phyloP scores from a whole-genome alignment of 2,329 filamentous ascomycete genomes.

The Drechslerella dactyloides region DNA sequence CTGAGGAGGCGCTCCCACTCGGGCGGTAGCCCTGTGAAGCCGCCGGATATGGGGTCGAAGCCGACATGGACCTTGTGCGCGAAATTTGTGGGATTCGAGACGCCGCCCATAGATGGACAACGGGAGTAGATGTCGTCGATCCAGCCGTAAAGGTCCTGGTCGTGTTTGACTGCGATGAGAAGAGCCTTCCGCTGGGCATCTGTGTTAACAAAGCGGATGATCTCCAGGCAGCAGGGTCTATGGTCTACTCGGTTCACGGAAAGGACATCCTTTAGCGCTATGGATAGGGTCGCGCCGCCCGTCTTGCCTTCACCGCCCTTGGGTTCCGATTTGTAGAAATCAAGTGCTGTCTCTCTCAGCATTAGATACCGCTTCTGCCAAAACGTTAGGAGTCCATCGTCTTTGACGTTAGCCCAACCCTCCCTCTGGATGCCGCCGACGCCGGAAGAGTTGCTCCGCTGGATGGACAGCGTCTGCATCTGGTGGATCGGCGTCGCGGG shows the following conservation, averaged over 20 bases:
- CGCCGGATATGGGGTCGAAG: constrained; percentile 92
- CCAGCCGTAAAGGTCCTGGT: constrained; percentile 98
- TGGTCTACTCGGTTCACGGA: constrained; percentile 90
- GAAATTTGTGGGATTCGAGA: constrained; percentile 98
- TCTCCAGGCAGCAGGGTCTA: constrained; percentile 90
- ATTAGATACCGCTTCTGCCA: constrained; percentile 95
- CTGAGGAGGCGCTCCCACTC: constrained; percentile 98
- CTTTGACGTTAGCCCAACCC: constrained; percentile 69
- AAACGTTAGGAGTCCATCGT: constrained; percentile 77
- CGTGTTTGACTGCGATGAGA: constrained; percentile 90
- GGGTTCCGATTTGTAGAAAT: constrained; percentile 88
- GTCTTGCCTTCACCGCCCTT: constrained; percentile 70
- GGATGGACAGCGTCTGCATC: constrained; percentile 45
- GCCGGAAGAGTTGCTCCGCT: constrained; percentile 24
- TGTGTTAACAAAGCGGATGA: constrained; percentile 72
- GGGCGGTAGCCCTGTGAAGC: constrained; percentile 89
- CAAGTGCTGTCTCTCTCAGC: constrained; percentile 87
- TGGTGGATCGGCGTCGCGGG: constrained; percentile 44
- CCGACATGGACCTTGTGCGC: constrained; percentile 96
- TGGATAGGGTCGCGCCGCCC: constrained; percentile 70
- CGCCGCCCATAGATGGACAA: constrained; percentile 95
- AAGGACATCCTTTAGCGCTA: constrained; percentile 77
- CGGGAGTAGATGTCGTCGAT: constrained; percentile 97
- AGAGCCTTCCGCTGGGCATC: constrained; percentile 82
- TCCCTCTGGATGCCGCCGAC: constrained; percentile 36